Evolutionary conservation across 352 stramenopile species (phyloP), one percentile per base, ranked within the genome.

Genomic region (Globisporangium mamillatum): DNA sequence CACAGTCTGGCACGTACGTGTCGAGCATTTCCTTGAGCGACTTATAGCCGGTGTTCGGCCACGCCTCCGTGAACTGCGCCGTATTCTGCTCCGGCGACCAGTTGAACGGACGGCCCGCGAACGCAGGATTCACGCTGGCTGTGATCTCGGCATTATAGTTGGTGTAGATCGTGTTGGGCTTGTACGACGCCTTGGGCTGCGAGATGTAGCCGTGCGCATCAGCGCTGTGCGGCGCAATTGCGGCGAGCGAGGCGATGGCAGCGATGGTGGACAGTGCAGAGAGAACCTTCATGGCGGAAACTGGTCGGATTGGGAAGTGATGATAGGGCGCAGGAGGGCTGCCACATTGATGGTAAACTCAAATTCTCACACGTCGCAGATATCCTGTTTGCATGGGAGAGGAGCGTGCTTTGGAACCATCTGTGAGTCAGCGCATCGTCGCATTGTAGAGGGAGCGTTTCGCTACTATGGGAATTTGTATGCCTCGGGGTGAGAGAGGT

Each of bases 91-190:
- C 52, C 3, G 69, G 69, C 34, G 59, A 71, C 18, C 63, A 41
- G 56, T 74, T 71, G 24, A 53, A 74, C 12, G 61, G 61, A 22
- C 32, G 14, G 34, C 52, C 52, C 5, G 62, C 27, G 41, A 69
- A 70, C 38, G 18, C 64, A 22, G 29, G 34, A 36, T 69, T 69
- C 27, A 62, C 55, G 62, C 50, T 61, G 24, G 68, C 72, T 5
- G 68, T 77, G 70, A 75, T 76, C 68, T 79, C 64, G 60, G 73
- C 67, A 20, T 74, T 77, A 64, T 57, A 78, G 60, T 56, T 70
- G 16, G 60, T 77, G 63, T 72, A 73, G 34, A 70, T 59, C 27
- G 65, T 46, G 29, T 68, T 72, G 46, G 66, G 60, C 3, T 69
- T 68, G 69, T 70, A 76, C 52, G 60, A 32, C 14, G 71, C 61